Evolutionary conservation across 805 yeast species (phyloP).

Genomic region (Yarrowia yakushimensis): DNA sequence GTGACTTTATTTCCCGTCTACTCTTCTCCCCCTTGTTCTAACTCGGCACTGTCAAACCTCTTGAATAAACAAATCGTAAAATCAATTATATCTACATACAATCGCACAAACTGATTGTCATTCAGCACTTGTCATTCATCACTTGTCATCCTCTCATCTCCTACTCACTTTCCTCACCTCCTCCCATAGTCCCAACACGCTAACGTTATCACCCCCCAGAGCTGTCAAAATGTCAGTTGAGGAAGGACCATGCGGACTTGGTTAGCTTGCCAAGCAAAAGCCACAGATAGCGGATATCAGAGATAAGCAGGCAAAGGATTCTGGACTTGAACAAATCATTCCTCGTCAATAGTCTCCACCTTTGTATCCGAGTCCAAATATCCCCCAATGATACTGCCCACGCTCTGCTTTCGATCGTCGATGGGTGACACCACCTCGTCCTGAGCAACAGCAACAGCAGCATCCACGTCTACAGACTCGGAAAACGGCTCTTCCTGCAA

Average conservation of each 20-base stretch:
- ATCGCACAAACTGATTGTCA: too few species aligned
- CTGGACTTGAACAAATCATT: too few species aligned
- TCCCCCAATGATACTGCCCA: conserved; percentile 1
- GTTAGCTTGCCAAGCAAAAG: not conserved
- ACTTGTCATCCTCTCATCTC: too few species aligned
- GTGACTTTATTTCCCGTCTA: too few species aligned
- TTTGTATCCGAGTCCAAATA: not conserved
- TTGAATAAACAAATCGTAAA: too few species aligned
- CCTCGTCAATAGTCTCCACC: not conserved
- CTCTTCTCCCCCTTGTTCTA: too few species aligned
- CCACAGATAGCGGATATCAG: not conserved
- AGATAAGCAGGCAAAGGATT: not conserved
- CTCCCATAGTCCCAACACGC: too few species aligned
- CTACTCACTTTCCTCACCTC: too few species aligned
- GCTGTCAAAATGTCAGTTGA: not conserved
- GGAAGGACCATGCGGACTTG: not conserved
- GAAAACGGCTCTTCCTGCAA: not conserved
- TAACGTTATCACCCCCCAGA: not conserved
- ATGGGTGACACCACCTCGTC: not conserved
- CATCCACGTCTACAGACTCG: not conserved
- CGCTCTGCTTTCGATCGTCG: not conserved
- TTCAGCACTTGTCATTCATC: too few species aligned
- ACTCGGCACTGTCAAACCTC: too few species aligned
- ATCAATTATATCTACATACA: too few species aligned
- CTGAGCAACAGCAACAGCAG: not conserved